Base-by-base conservation (phyloP, 257 asterid species). In the Verbena officinalis region DNA sequence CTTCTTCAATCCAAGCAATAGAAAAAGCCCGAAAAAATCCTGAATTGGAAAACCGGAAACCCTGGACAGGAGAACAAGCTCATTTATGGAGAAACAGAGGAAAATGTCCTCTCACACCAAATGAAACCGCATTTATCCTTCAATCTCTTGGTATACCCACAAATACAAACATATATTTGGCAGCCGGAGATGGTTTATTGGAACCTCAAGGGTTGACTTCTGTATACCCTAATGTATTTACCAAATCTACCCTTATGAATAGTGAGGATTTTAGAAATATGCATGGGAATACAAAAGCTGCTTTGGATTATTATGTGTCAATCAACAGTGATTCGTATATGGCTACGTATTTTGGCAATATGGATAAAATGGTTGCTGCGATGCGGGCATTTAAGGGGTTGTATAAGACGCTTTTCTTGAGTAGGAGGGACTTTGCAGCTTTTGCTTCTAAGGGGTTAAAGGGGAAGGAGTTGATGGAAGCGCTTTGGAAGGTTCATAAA, bases 351-450 rank as follows among this genome's bases (percentile, higher is more conserved):
- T 90, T 93, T 30, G 99, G 98, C 15, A 91, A 94, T 65, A 94
- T 94, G 98, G 98, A 94, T 73, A 94, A 90, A 81, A 94, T 94
- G 96, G 99, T 91, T 55, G 84, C 99, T 7, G 98, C 99, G 4
- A 88, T 94, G 95, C 82, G 99, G 44, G 95, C 90, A 53, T 55
- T 84, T 16, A 83, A 79, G 74, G 95, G 96, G 56, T 55, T 84
- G 70, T 70, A 85, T 71, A 83, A 59, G 68, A 90, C 96, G 0
- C 78, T 94, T 46, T 86, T 90, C 79, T 78, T 91, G 38, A 88
- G 83, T 43, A 72, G 99, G 83, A 81, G 83, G 59, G 86, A 69
- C 0, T 94, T 84, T 63, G 85, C 98, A 2, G 79, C 52, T 46
- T 68, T 88, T 6, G 80, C 77, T 54, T 71, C 87, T 3, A 81